These are phyloP conservation scores for Populus hybrid DNA, from an alignment of 441 rosid genomes.

Conservation along the genomic window DNA sequence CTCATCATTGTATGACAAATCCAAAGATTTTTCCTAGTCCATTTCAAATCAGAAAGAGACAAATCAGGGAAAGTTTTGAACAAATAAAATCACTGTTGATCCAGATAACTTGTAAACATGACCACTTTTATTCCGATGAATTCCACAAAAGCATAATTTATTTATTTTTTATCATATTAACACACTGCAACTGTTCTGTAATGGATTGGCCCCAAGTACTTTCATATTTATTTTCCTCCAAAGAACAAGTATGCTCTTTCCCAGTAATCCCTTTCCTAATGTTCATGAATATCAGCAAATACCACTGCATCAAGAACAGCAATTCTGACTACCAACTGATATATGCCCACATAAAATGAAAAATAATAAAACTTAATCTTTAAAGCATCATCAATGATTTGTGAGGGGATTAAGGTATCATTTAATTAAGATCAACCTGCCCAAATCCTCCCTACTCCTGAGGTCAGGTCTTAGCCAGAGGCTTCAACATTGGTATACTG, in stretches of 20 bases:
- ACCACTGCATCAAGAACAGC: background rate
- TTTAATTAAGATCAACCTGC: background rate
- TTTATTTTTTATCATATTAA: background rate
- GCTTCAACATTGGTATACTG: constrained; percentile 4
- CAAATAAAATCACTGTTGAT: background rate
- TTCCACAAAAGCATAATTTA: background rate
- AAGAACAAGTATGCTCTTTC: background rate
- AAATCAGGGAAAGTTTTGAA: background rate
- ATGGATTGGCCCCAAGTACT: background rate
- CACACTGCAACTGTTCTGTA: background rate
- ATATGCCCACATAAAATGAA: background rate
- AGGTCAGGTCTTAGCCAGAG: background rate
- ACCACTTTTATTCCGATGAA: background rate
- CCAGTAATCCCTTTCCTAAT: background rate
- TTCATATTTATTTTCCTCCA: background rate
- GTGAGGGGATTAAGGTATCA: background rate
- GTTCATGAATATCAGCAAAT: background rate
- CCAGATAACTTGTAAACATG: background rate
- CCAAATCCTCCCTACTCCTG: background rate
- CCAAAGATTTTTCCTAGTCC: background rate
- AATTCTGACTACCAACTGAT: background rate
- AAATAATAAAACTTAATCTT: background rate
- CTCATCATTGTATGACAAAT: background rate
- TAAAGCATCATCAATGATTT: background rate
- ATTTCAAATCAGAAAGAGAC: background rate